Evolutionary conservation across 1,139 yeast genomes (phyloP), one percentile per base, ranked within the genome.

Genomic region (Diutina pseudorugosa): DNA sequence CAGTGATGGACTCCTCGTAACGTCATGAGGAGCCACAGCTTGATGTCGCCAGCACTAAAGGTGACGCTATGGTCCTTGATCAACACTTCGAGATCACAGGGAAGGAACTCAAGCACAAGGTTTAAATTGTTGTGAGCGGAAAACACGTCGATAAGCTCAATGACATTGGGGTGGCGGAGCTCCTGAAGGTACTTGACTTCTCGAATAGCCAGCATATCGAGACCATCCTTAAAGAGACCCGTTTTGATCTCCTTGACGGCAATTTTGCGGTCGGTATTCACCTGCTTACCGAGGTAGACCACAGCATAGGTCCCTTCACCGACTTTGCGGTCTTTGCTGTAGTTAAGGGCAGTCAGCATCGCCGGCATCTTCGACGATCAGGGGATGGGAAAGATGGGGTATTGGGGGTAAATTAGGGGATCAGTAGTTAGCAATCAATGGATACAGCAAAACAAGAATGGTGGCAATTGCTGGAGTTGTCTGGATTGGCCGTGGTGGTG

Each of bases 271-370:
- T 72, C 69, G 11, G 83, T 75, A 43, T 79, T 68, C 23, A 77
- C 61, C 59, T 82, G 84, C 54, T 76, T 77, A 1, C 96, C 98
- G 18, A 93, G 75, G 62, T 86, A 93, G 2, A 94, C 99, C 55
- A 91, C 95, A 50, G 98, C 99, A 73, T 93, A 94, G 0, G 99
- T 94, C 69, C 99, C 99, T 70, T 94, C 99, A 64, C 98, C 98
- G 27, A 93, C 97, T 65, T 91, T 91, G 59, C 79, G 81, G 55
- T 88, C 95, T 66, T 73, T 75, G 43, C 76, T 66, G 59, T 75
- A 75, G 53, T 64, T 64, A 3, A 45, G 40, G 9, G 36, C 36
- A 12, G 42, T 18, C 49, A 45, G 49, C 49, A 45, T 45, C 36
- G 36, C 36, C 36, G 36, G 36, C 36, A 30, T 30, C 36, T 30